Percentiles rank a stretch among this genome's conserved stretches.
Evolutionary conservation across 176 grass and related monocot genomes (phyloP).

Genomic region (Ampelocalamus luodianensis): DNA sequence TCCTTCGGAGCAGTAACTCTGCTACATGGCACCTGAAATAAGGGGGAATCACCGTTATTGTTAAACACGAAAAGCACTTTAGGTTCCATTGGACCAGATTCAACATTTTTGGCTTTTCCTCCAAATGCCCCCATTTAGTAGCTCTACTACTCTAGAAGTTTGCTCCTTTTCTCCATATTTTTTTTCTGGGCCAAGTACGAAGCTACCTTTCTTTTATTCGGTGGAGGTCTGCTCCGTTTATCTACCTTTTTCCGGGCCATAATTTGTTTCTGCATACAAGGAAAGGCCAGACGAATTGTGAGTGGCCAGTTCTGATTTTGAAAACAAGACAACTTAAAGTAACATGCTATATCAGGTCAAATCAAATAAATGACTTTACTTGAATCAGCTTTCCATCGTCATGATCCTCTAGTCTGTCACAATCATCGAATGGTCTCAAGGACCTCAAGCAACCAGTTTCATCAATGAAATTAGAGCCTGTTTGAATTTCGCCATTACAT

Average conservation of each 20-base stretch:
- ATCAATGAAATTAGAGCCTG: constrained; percentile 55
- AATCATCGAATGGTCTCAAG: constrained; percentile 57
- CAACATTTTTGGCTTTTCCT: neutral
- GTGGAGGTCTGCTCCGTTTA: constrained; percentile 52
- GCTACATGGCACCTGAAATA: constrained; percentile 62
- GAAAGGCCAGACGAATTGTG: constrained; percentile 24
- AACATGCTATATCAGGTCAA: constrained; percentile 18
- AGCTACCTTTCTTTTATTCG: constrained; percentile 74
- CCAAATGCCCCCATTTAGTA: constrained; percentile 6
- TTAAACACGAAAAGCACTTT: constrained; percentile 2
- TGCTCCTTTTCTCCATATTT: neutral
- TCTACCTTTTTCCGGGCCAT: constrained; percentile 54
- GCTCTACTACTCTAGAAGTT: constrained; percentile 24
- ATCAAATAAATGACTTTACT: constrained; percentile 50
- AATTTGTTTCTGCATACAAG: constrained; percentile 60
- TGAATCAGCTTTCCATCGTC: constrained; percentile 44
- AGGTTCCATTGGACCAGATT: neutral
- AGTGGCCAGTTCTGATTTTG: constrained; percentile 21
- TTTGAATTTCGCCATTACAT: constrained; percentile 52
- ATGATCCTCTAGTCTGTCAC: constrained; percentile 25
- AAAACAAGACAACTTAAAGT: constrained; percentile 13
- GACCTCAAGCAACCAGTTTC: constrained; percentile 65
- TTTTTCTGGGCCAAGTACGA: constrained; percentile 13
- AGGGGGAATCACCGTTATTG: neutral
- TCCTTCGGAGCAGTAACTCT: constrained; percentile 56